Percentiles rank a stretch among this genome's conserved stretches.
Conservation (phyloP, 352 stramenopile genomes). For the Globisporangium mamillatum region DNA sequence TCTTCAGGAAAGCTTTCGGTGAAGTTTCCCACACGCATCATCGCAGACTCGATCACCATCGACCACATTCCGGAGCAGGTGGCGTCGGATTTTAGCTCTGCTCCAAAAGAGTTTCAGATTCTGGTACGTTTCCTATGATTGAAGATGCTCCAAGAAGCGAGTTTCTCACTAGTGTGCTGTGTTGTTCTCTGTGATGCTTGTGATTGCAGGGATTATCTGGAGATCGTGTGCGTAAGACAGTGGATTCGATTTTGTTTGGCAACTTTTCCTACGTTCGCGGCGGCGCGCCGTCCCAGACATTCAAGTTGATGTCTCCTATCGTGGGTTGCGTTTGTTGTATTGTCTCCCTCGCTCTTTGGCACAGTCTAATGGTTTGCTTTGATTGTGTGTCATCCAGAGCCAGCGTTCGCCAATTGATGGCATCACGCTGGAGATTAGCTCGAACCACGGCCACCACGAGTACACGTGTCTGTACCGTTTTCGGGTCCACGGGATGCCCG, state of each 20-base stretch:
- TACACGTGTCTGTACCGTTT: slow-evolving; percentile 91
- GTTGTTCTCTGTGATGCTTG: slow-evolving; percentile 4
- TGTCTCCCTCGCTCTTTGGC: background rate
- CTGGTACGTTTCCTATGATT: slow-evolving; percentile 30
- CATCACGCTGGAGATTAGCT: slow-evolving; percentile 71
- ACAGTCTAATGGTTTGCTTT: too few species aligned
- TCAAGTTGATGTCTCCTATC: slow-evolving; percentile 49
- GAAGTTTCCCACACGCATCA: slow-evolving; percentile 62
- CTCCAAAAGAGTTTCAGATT: slow-evolving; percentile 62
- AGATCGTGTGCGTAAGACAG: slow-evolving; percentile 33
- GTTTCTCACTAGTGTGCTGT: background rate
- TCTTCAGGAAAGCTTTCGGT: slow-evolving; percentile 66
- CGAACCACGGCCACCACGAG: slow-evolving; percentile 83
- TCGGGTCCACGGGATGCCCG: slow-evolving; percentile 58
- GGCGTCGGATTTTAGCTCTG: slow-evolving; percentile 66
- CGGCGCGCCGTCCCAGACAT: slow-evolving; percentile 58
- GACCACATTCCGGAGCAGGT: slow-evolving; percentile 78
- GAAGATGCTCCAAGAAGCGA: background rate
- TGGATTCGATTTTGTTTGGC: slow-evolving; percentile 59
- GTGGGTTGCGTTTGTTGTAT: slow-evolving; percentile 18
- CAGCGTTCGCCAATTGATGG: slow-evolving; percentile 56
- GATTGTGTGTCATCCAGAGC: slow-evolving; percentile 22
- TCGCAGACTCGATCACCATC: slow-evolving; percentile 66
- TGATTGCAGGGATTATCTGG: slow-evolving; percentile 39
- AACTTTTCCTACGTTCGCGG: slow-evolving; percentile 72